Conservation (phyloP, 1,284 basidiomycete species). For the Ustilago xerochloae region DNA sequence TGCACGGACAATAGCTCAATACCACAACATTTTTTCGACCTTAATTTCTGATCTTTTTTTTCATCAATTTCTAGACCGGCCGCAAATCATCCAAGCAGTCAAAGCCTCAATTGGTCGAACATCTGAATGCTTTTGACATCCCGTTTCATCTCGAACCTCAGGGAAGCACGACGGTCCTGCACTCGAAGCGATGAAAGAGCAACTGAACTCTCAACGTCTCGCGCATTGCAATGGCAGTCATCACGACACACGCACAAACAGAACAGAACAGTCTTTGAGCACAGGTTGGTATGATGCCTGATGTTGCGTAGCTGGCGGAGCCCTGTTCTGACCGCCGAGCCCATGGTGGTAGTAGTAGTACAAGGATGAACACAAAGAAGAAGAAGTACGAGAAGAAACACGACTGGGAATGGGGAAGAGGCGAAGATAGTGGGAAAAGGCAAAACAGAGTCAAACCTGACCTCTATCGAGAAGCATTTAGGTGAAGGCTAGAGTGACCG, state of each 20-base stretch:
- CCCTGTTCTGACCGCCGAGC: slow-evolving; percentile 57
- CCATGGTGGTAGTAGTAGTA: slow-evolving; percentile 58
- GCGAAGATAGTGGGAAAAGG: slow-evolving; percentile 6
- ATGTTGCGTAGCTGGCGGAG: slow-evolving; percentile 52
- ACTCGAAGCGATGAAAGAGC: too few species aligned
- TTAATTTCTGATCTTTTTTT: neutral
- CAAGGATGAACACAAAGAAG: slow-evolving; percentile 57
- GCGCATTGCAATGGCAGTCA: neutral
- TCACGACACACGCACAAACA: neutral
- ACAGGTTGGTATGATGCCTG: slow-evolving; percentile 55
- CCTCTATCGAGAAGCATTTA: slow-evolving; percentile 21
- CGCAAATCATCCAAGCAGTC: neutral
- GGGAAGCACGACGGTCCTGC: too few species aligned
- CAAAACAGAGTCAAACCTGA: neutral
- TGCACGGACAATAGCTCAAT: neutral
- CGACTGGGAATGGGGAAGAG: slow-evolving; percentile 1
- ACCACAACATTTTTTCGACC: slow-evolving; percentile 6
- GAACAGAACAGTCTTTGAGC: neutral
- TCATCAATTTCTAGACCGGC: neutral
- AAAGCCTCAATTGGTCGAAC: neutral
- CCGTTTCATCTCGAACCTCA: too few species aligned
- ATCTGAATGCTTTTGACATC: too few species aligned
- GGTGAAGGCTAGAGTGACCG: slow-evolving; percentile 1
- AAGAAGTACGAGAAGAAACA: slow-evolving; percentile 27
- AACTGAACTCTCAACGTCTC: neutral